Base-by-base conservation (phyloP, 805 yeast species). In the Isabelozyma pseudorhagii region DNA sequence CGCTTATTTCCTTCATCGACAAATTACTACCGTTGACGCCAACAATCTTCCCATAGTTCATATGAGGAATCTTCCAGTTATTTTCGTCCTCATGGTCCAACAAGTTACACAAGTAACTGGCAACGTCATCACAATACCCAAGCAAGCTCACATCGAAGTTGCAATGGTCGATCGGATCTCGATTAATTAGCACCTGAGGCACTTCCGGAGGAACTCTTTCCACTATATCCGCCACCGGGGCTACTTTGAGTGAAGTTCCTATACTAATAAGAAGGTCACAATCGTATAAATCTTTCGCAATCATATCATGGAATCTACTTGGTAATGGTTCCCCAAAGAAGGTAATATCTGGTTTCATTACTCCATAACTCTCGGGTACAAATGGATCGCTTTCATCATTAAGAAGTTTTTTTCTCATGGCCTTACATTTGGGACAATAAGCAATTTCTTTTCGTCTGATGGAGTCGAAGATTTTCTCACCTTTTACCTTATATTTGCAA, bases 291-390 rank as follows among this genome's bases (percentile, higher is more conserved):
- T 91, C 97, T 2, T 75, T 53, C 13, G 51, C 51, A 38, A 72
- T 63, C 38, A 52, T 52, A 45, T 61, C 62, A 53, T 74, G 75
- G 53, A 65, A 74, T 21, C 60, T 51, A 13, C 47, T 55, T 14
- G 85, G 85, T 5, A 90, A 79, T 4, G 87, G 80, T 46, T 82
- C 81, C 0, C 96, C 96, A 44, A 91, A 89, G 28, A 85, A 80
- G 42, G 93, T 96, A 53, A 94, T 91, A 63, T 90, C 96, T 1
- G 96, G 96, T 61, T 91, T 91, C 89, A 71, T 88, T 77, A 73
- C 92, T 11, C 72, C 69, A 48, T 55, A 63, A 44, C 65, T 62
- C 47, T 66, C 68, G 4, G 59, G 55, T 29, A 66, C 52, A 10
- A 52, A 47, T 31, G 54, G 60, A 5, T 62, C 65, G 6, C 25